phyloP scores from a whole-genome alignment of 768 basidiomycete genomes.

The Boletus patriciae region DNA sequence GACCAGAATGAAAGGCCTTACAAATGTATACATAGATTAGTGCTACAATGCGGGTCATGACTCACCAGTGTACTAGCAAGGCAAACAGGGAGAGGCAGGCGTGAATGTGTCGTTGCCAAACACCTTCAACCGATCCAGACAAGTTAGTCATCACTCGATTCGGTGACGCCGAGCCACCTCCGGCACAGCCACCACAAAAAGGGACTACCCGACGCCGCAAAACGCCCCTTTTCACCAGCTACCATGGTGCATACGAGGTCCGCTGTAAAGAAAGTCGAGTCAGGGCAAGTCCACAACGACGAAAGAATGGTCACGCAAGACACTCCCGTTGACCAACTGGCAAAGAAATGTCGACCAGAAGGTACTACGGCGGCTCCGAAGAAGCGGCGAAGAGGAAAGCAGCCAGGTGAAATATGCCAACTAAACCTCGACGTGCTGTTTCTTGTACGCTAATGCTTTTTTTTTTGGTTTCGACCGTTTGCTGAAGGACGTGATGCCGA shows the following conservation, averaged over 20 bases:
- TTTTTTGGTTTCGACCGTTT: background rate
- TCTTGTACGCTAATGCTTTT: background rate
- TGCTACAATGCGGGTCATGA: too few species aligned
- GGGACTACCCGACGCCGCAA: too few species aligned
- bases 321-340: background rate
- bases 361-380: background rate
- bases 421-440: slow-evolving; percentile 16
- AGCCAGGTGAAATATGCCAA: background rate
- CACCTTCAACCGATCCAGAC: too few species aligned
- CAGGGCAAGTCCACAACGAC: background rate
- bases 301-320: background rate
- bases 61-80: too few species aligned
- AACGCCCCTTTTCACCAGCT: background rate
- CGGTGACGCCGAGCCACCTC: too few species aligned
- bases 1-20: too few species aligned
- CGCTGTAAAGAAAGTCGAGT: background rate
- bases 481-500: background rate
- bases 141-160: too few species aligned
- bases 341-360: background rate
- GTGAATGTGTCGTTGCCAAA: too few species aligned
- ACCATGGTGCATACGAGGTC: background rate
- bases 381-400: background rate
- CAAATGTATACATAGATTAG: too few species aligned
- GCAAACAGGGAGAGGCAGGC: too few species aligned
- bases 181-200: too few species aligned